Evolutionary conservation across 345 rosid species (phyloP).

Genomic region (Acer yangbiense): DNA sequence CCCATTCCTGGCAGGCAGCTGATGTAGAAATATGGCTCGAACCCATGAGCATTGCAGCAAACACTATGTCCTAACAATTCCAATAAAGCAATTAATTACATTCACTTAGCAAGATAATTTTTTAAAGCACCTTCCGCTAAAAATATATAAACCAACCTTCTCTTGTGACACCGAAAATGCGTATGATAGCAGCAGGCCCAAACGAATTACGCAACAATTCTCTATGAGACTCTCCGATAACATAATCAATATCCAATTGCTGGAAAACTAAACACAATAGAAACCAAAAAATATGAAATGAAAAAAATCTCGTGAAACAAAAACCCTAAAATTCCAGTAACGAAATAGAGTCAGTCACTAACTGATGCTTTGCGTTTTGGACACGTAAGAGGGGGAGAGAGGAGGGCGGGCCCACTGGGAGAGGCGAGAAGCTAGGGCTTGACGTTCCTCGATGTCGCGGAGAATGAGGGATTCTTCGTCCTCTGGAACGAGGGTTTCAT

Average conservation of each 20-base stretch:
- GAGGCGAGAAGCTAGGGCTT: conserved; percentile 60
- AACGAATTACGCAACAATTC: conserved; percentile 62
- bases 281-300: neutral
- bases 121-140: neutral
- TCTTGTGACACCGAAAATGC: conserved; percentile 86
- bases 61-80: conserved; percentile 76
- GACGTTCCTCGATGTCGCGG: conserved; percentile 73
- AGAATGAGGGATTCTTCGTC: conserved; percentile 76
- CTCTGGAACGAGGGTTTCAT: conserved; percentile 66
- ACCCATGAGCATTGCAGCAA: conserved; percentile 94
- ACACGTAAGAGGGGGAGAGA: conserved; percentile 51
- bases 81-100: conserved; percentile 6
- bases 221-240: conserved; percentile 60
- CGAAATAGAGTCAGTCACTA: conserved; percentile 22
- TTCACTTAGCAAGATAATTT: neutral
- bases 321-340: conserved; percentile 15
- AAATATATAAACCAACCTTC: conserved; percentile 54
- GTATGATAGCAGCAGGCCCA: conserved; percentile 81
- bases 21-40: conserved; percentile 94
- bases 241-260: conserved; percentile 94
- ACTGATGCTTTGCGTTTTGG: conserved; percentile 64
- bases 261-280: conserved; percentile 58
- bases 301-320: conserved; percentile 5
- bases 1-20: conserved; percentile 91
- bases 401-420: conserved; percentile 82